Percentiles rank a stretch among this genome's conserved stretches.
Conservation (phyloP, 2,329 filamentous ascomycete genomes). For the Diaporthe sp. region DNA sequence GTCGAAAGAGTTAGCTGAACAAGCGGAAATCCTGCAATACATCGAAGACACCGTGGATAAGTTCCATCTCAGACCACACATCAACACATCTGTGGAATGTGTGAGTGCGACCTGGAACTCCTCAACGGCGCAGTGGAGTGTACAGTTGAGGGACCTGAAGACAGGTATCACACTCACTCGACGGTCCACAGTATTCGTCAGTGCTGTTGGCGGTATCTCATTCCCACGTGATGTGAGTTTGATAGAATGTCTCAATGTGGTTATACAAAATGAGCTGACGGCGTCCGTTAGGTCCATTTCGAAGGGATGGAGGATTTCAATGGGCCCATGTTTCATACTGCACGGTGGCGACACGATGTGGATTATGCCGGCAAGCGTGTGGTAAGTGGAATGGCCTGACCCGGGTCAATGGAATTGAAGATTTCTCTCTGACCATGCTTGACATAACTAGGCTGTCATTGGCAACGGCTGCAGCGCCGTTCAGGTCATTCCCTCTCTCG, state of each 20-base stretch:
- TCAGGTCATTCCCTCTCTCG: slow-evolving; percentile 53
- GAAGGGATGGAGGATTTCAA: slow-evolving; percentile 45
- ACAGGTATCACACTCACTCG: background rate
- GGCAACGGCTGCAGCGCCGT: slow-evolving; percentile 54
- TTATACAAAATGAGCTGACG: too few species aligned
- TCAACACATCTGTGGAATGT: background rate
- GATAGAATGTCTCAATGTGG: too few species aligned
- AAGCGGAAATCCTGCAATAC: slow-evolving; percentile 3
- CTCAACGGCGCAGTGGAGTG: background rate
- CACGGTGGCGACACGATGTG: slow-evolving; percentile 50
- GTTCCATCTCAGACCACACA: slow-evolving; percentile 1
- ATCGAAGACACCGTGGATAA: slow-evolving; percentile 3
- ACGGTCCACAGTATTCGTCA: background rate
- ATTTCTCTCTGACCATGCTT: too few species aligned
- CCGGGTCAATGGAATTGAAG: too few species aligned
- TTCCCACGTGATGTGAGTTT: background rate
- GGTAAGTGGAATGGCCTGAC: too few species aligned
- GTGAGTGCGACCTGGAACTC: background rate
- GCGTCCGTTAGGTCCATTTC: background rate
- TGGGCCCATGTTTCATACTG: slow-evolving; percentile 54
- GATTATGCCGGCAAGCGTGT: slow-evolving; percentile 50
- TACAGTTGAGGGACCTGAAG: background rate
- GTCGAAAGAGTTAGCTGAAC: background rate
- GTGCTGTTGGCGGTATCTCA: background rate
- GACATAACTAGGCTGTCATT: slow-evolving; percentile 47